phyloP scores from a whole-genome alignment of 768 basidiomycete species.

The Chalciporus piperatus region DNA sequence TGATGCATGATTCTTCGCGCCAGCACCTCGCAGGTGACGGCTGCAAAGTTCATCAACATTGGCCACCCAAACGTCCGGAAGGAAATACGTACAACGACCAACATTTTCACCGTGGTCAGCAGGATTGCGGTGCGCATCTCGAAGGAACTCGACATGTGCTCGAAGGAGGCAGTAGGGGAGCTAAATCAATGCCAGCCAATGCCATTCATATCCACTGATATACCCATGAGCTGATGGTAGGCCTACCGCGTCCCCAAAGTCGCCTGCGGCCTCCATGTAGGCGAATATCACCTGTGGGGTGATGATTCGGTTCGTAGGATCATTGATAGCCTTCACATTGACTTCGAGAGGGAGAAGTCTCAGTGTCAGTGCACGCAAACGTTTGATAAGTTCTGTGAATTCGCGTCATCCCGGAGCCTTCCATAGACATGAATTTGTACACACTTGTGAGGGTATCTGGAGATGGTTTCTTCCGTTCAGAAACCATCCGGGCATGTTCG shows the following conservation, averaged over 20 bases:
- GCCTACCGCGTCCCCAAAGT: constrained; percentile 80
- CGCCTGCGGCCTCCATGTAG: constrained; percentile 79
- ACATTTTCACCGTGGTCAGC: constrained; percentile 86
- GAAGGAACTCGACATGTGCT: constrained; percentile 76
- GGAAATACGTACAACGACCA: constrained; percentile 57
- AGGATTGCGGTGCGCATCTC: constrained; percentile 76
- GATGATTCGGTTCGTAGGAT: constrained; percentile 80
- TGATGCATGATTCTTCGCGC: constrained; percentile 78
- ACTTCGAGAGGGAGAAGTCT: constrained; percentile 81
- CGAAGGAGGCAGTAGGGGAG: constrained; percentile 80
- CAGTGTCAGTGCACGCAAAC: constrained; percentile 73
- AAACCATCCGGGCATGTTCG: constrained; percentile 45
- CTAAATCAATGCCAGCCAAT: constrained; percentile 33
- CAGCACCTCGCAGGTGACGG: constrained; percentile 79
- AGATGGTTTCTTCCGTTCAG: constrained; percentile 50
- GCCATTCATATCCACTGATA: not conserved
- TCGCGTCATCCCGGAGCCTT: not conserved
- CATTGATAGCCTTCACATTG: constrained; percentile 57
- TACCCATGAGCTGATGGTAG: not conserved
- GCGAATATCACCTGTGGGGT: constrained; percentile 77
- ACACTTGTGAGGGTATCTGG: constrained; percentile 77
- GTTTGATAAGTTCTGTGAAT: constrained; percentile 69
- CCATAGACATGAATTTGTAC: constrained; percentile 18
- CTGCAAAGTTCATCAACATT: constrained; percentile 34
- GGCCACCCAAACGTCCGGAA: not conserved